Evolutionary conservation across 202 grass and related monocot genomes (phyloP).

Genomic region (Panicum virgatum): DNA sequence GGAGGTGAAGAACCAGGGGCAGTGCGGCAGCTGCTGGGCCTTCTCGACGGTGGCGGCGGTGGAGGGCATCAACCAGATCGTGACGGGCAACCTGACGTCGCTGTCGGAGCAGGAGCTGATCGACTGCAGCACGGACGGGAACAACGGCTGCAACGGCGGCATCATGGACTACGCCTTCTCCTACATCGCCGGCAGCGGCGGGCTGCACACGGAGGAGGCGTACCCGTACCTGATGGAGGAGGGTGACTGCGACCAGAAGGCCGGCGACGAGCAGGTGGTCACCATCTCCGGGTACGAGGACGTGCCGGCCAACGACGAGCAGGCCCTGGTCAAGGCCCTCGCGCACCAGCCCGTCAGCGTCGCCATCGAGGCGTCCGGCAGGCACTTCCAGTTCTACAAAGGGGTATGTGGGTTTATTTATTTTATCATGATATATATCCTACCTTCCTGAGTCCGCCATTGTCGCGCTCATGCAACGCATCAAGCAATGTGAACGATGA

Average conservation of each 20-base stretch:
- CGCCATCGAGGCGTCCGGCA: conserved; percentile 78
- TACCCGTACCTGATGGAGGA: conserved; percentile 96
- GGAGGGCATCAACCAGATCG: conserved; percentile 75
- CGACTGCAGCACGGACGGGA: conserved; percentile 68
- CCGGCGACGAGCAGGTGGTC: conserved; percentile 27
- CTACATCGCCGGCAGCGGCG: conserved; percentile 64
- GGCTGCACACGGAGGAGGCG: conserved; percentile 69
- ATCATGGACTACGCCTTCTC: conserved; percentile 83
- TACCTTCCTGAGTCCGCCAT: too few species aligned
- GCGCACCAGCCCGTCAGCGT: conserved; percentile 81
- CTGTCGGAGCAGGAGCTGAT: conserved; percentile 90
- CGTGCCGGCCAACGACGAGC: conserved; percentile 61
- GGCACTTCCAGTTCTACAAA: conserved; percentile 90
- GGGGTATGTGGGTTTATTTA: too few species aligned
- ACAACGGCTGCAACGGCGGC: conserved; percentile 82
- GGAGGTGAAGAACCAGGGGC: conserved; percentile 87
- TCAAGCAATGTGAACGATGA: too few species aligned
- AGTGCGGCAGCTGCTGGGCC: conserved; percentile 89
- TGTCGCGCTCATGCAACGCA: too few species aligned
- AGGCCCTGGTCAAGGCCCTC: conserved; percentile 56
- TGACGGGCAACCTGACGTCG: conserved; percentile 66
- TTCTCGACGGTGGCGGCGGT: conserved; percentile 86
- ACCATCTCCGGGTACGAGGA: conserved; percentile 76
- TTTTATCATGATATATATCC: too few species aligned
- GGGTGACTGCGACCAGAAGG: conserved; percentile 62